Percentiles rank a stretch among this genome's conserved stretches.
These are phyloP conservation scores for Thielaviopsis populi DNA, from an alignment of 2,329 filamentous ascomycete genomes.

Conservation along the genomic window DNA sequence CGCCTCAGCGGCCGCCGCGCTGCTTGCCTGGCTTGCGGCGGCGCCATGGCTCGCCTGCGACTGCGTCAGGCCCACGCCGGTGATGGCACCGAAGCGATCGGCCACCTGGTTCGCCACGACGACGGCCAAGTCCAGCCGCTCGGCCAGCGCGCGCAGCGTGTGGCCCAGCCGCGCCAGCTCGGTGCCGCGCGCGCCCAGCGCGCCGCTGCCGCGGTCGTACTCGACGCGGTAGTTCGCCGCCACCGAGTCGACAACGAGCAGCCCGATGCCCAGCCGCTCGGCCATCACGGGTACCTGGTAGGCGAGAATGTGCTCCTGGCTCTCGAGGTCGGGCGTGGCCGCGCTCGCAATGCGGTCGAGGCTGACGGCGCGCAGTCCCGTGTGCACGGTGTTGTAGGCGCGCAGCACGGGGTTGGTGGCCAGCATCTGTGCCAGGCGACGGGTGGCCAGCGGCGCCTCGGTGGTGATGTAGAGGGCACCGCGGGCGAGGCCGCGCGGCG, in stretches of 20 bases:
- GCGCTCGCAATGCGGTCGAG: slow-evolving; percentile 67
- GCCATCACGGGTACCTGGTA: slow-evolving; percentile 86
- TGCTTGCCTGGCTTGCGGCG: slow-evolving; percentile 19
- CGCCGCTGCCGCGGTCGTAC: slow-evolving; percentile 43
- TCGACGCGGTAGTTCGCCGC: slow-evolving; percentile 93
- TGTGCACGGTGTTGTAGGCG: slow-evolving; percentile 34
- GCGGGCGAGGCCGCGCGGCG: slow-evolving; percentile 53
- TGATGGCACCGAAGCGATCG: slow-evolving; percentile 51
- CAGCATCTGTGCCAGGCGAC: slow-evolving; percentile 67
- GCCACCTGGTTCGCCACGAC: slow-evolving; percentile 93
- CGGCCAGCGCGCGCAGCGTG: slow-evolving; percentile 60
- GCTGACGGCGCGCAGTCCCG: slow-evolving; percentile 33
- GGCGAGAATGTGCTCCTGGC: slow-evolving; percentile 84
- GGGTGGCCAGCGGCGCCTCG: slow-evolving; percentile 71
- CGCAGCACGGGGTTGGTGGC: slow-evolving; percentile 7
- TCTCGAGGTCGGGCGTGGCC: slow-evolving; percentile 75
- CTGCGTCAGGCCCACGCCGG: slow-evolving; percentile 18
- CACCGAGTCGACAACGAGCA: slow-evolving; percentile 80
- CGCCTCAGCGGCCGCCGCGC: slow-evolving; percentile 19
- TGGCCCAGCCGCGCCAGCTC: slow-evolving; percentile 67
- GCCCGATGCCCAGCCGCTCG: slow-evolving; percentile 56
- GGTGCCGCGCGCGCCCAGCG: slow-evolving; percentile 54
- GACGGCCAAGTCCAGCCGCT: slow-evolving; percentile 59
- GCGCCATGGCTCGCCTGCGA: not conserved
- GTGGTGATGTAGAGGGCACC: slow-evolving; percentile 89